Evolutionary conservation across 345 rosid species (phyloP), one percentile per base, ranked within the genome.

Genomic region (Trapa incisa): DNA sequence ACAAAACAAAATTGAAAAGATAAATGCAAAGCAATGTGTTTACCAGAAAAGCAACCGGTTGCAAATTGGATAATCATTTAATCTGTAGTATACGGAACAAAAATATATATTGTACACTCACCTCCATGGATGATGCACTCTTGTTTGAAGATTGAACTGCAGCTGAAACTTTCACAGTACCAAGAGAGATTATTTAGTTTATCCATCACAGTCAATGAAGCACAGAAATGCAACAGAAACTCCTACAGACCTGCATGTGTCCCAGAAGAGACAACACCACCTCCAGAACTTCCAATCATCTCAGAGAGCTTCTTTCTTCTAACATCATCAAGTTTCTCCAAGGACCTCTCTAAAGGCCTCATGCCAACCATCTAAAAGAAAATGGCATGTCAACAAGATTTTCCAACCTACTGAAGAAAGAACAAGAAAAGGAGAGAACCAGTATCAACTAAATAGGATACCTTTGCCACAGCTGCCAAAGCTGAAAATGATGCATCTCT

Each of bases 301-400:
- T 95, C 99, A 45, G 98, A 85, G 38, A 95, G 92, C 79, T 95
- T 91, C 80, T 91, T 95, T 79, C 79, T 87, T 80, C 97, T 85
- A 74, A 95, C 96, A 76, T 95, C 99, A 65, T 95, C 99, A 70
- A 95, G 96, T 82, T 95, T 95, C 87, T 95, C 99, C 76, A 95
- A 66, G 15, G 94, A 81, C 78, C 88, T 89, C 78, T 95, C 99
- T 77, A 95, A 80, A 76, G 96, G 99, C 81, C 96, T 86, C 96
- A 95, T 95, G 71, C 99, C 99, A 62, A 95, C 99, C 48, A 84
- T 84, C 99, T 95, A 70, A 64, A 66, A 62, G 63, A 79, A 67
- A 17, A 38, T 17, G 54, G 16, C 61, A 61, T 35, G 29, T 16
- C 67, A 15, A 39, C 47, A 35, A 67, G 35, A 13, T 17, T 52